A percentile compares a stretch with the other conserved stretches of the same genome.
These are phyloP conservation scores for Histomonas meleagridis DNA, from an alignment of 208 protist species.

Conservation along the genomic window DNA sequence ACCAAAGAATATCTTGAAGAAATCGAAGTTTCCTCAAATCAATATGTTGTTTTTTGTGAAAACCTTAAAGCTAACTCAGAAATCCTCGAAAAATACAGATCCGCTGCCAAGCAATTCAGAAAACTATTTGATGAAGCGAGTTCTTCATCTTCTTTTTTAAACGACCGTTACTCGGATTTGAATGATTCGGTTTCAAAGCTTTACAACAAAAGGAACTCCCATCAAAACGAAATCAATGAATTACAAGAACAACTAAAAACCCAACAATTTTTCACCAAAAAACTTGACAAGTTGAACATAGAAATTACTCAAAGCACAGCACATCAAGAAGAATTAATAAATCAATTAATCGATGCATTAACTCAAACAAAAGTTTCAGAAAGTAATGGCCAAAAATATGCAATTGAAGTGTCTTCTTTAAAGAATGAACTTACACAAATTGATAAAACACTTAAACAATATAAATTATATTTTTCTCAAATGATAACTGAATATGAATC, in stretches of 20 bases:
- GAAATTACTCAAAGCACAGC: background rate
- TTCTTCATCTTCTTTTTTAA: too few relatives aligned
- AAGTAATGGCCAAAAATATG: background rate
- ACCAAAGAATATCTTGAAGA: background rate
- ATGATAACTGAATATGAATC: background rate
- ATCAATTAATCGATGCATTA: background rate
- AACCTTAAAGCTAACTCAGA: background rate
- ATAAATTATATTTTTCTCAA: background rate
- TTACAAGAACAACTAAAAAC: background rate
- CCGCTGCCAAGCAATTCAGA: too few relatives aligned
- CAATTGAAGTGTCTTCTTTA: background rate
- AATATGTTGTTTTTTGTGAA: background rate
- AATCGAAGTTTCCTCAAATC: background rate
- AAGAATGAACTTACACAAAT: background rate
- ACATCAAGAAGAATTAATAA: background rate
- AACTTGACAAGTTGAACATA: background rate
- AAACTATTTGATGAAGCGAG: too few relatives aligned
- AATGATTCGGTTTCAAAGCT: too few relatives aligned
- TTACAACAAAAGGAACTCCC: background rate
- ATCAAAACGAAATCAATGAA: background rate
- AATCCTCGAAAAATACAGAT: background rate
- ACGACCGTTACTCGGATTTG: too few relatives aligned
- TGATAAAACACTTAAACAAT: background rate
- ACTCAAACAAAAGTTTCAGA: background rate
- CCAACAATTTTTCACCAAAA: background rate